phyloP scores from a whole-genome alignment of 2,329 filamentous ascomycete genomes.

The Xylaria multiplex region DNA sequence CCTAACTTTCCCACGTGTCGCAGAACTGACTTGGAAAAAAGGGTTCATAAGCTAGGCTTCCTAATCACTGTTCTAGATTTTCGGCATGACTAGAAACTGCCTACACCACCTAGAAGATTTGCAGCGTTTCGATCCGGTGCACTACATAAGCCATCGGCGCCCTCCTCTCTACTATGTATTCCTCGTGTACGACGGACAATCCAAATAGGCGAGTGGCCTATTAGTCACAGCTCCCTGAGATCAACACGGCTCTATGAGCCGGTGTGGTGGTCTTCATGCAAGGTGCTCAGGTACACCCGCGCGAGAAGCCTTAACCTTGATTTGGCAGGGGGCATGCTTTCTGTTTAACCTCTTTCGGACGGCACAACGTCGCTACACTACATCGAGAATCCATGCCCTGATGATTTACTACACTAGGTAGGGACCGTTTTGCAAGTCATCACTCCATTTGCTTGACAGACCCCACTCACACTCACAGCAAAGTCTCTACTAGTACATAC shows the following conservation, averaged over 20 bases:
- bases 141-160: background rate
- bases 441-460: constrained; percentile 6
- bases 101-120: background rate
- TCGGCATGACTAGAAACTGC: background rate
- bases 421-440: constrained; percentile 16
- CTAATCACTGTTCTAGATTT: background rate
- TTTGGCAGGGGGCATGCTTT: constrained; percentile 17
- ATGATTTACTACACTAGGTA: background rate
- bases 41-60: background rate
- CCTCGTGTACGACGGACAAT: background rate
- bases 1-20: constrained; percentile 19
- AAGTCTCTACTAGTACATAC: constrained; percentile 3
- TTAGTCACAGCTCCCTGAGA: constrained; percentile 17
- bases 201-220: background rate
- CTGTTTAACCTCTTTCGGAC: constrained; percentile 23
- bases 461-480: constrained; percentile 4
- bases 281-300: constrained; percentile 29
- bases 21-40: constrained; percentile 12
- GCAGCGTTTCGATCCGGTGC: background rate
- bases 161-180: background rate
- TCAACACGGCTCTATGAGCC: constrained; percentile 22
- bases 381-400: constrained; percentile 8
- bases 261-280: constrained; percentile 26
- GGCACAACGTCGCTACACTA: constrained; percentile 10
- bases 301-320: constrained; percentile 19